These are phyloP conservation scores for Spergularia bocconei DNA, from an alignment of 148 eudicot genomes.

Conservation along the genomic window DNA sequence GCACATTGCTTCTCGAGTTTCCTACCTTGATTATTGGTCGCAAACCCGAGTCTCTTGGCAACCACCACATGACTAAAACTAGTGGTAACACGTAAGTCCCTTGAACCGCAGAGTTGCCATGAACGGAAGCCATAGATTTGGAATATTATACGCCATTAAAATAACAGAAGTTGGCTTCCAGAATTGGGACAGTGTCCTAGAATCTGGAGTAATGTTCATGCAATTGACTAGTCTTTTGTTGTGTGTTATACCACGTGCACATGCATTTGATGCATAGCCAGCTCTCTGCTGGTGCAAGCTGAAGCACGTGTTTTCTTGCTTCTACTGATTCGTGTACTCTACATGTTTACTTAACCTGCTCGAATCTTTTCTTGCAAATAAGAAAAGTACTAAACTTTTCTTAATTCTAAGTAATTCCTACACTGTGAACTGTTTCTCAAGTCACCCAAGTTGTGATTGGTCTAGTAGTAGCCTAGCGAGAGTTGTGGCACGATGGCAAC, in stretches of 20 bases:
- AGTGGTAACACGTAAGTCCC: not conserved
- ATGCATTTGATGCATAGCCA: not conserved
- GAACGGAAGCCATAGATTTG: not conserved
- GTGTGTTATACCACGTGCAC: conserved; percentile 21
- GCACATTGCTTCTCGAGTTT: too few species aligned
- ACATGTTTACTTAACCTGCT: not conserved
- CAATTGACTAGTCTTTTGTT: conserved; percentile 6
- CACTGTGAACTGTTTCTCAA: too few species aligned
- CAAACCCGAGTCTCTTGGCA: not conserved
- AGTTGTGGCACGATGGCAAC: too few species aligned
- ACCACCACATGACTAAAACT: not conserved
- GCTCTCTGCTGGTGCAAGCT: conserved; percentile 20
- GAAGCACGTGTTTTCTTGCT: conserved; percentile 23
- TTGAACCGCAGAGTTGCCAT: not conserved
- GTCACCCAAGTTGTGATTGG: too few species aligned
- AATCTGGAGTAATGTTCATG: conserved; percentile 5
- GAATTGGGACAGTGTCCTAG: conserved; percentile 8
- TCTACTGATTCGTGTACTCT: not conserved
- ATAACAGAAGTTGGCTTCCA: not conserved
- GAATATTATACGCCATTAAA: not conserved
- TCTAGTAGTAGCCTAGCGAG: too few species aligned
- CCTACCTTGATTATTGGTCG: too few species aligned
- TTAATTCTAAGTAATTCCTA: too few species aligned
- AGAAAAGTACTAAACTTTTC: too few species aligned
- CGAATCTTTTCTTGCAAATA: not conserved